Base-by-base conservation (phyloP, 768 basidiomycete species). In the Russula virescens region DNA sequence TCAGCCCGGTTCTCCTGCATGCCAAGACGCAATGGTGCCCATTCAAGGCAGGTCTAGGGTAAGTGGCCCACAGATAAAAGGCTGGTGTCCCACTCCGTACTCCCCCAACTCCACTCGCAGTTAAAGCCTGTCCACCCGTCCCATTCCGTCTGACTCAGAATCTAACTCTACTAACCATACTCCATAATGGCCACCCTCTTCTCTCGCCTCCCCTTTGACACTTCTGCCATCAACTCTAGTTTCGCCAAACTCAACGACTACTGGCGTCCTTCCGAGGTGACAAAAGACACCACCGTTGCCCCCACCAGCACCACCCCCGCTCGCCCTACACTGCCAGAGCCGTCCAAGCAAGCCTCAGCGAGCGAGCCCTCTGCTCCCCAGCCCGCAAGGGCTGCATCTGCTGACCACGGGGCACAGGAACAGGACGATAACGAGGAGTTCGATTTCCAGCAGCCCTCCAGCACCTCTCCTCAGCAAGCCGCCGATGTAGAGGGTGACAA, bases 171-270 rank as follows among this genome's bases (percentile, higher is more conserved):
- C 18, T 35, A 3, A 16, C n/a, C 42, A 19, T 45, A 10, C 42
- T 43, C 53, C 34, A 10, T 26, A 35, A 64, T 64, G 63, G 4
- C 63, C 19, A 55, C 63, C 8, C 47, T 64, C 16, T 16, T 64
- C 38, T 64, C 63, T 4, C 57, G 62, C 28, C 6, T 63, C 23
- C 53, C 58, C 4, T 64, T 64, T 40, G 63, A 64, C 26, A 42
- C 62, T 5, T 48, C 62, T 5, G 7, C 21, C 7, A 38, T 62
- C n/a, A 53, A 43, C 16, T 4, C 26, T 31, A 49, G 25, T 25
- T 16, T 59, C 31, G 42, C 58, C n/a, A 54, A 31, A n/a, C 51
- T 63, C 13, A 54, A 23, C 23, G 62, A 55, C 16, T 60, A 55
- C 14, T 42, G 51, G 35, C 46, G 45, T 25, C 14, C 51, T 14